A percentile compares a stretch with the other conserved stretches of the same genome.
Evolutionary conservation across 352 stramenopile species (phyloP).

Genomic region (Globisporangium uncinulatum): DNA sequence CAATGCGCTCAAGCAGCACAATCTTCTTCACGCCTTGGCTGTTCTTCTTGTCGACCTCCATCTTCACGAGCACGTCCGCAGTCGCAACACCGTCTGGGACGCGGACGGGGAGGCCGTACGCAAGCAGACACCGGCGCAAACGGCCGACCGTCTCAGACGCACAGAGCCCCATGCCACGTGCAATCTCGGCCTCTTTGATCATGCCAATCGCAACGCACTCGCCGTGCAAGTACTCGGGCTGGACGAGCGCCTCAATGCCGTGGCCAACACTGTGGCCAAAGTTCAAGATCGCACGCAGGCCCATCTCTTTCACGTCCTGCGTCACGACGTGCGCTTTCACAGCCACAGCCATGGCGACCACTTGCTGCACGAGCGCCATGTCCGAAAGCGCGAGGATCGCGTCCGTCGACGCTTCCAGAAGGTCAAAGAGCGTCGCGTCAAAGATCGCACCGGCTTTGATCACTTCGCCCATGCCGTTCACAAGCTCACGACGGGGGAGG

Average conservation of each 20-base stretch:
- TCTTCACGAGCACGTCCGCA: constrained; percentile 68
- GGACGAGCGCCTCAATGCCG: constrained; percentile 95
- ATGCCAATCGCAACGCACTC: constrained; percentile 97
- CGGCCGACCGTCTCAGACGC: constrained; percentile 63
- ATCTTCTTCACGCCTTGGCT: constrained; percentile 78
- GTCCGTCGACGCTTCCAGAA: constrained; percentile 91
- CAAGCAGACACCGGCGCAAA: constrained; percentile 58
- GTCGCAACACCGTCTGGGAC: constrained; percentile 55
- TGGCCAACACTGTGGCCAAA: constrained; percentile 99
- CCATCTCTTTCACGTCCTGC: constrained; percentile 94
- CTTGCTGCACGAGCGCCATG: constrained; percentile 60
- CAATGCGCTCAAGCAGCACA: constrained; percentile 66
- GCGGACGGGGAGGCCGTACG: constrained; percentile 63
- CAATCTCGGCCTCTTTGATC: constrained; percentile 95
- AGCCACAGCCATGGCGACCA: constrained; percentile 63
- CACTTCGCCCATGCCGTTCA: constrained; percentile 94
- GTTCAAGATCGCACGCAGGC: constrained; percentile 96
- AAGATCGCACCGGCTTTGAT: constrained; percentile 98
- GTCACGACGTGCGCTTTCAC: constrained; percentile 97
- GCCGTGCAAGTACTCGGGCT: constrained; percentile 95
- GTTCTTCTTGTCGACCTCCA: constrained; percentile 89
- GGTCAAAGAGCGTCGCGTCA: constrained; percentile 91
- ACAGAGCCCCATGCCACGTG: constrained; percentile 68
- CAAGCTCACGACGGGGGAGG: constrained; percentile 94
- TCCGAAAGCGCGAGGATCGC: constrained; percentile 54